These are phyloP conservation scores for Batkoa obscura DNA, from an alignment of 371 early-diverging fungal species.

Conservation along the genomic window DNA sequence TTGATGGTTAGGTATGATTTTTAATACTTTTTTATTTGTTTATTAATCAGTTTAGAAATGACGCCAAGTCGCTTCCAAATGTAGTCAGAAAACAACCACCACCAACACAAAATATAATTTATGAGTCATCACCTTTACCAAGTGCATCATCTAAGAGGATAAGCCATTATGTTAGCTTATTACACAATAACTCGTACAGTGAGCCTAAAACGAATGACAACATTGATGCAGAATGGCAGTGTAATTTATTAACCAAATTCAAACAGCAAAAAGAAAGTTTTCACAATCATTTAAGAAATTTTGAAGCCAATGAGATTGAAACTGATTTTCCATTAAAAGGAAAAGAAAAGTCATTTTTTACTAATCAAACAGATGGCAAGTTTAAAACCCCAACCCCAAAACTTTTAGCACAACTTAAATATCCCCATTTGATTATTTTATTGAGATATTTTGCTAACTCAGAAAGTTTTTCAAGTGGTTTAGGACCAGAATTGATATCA, in stretches of 20 bases:
- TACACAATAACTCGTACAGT: not conserved
- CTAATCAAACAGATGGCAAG: no score
- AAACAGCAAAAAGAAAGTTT: not conserved
- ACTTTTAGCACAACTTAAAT: no score
- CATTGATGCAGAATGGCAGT: not conserved
- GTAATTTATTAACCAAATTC: not conserved
- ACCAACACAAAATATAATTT: no score
- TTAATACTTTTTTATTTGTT: not conserved
- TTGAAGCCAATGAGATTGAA: no score
- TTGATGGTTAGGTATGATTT: conserved; percentile 5
- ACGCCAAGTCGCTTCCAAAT: not conserved
- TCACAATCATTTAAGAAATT: not conserved
- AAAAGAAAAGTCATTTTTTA: no score
- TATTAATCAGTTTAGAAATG: not conserved
- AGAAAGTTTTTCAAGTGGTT: no score
- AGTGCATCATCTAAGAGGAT: not conserved
- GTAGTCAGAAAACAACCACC: not conserved
- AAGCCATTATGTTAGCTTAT: not conserved
- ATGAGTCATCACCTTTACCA: not conserved
- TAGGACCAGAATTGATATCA: no score
- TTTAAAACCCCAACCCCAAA: no score
- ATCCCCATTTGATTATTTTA: no score
- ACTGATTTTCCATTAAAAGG: no score
- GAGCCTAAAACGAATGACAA: not conserved
- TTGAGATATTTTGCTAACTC: no score